Base-by-base conservation (phyloP, 2,329 filamentous ascomycete genomes). In the Anthostomella pinea region DNA sequence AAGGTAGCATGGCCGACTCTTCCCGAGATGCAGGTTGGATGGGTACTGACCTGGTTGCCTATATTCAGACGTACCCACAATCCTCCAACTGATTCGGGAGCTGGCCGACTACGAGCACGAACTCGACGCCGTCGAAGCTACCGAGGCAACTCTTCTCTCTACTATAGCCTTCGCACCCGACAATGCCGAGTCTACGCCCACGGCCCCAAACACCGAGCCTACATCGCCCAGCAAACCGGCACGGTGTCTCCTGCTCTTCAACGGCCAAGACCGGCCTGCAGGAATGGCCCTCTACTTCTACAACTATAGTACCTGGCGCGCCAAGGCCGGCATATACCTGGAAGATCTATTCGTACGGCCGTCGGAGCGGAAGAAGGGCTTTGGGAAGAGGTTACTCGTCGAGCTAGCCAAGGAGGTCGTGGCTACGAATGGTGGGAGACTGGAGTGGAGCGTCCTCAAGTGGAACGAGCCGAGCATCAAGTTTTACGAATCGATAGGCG, bases 301-400 rank as follows among this genome's bases (percentile, higher is more conserved):
- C 72, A 97, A 91, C 66, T 97, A 95, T 67, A 88, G 83, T 57
- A 96, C 91, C 1, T 97, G 93, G 93, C 79, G 85, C 7, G 79
- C 85, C n/a, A 78, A 77, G 29, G 80, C 90, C 0, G 91, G 91
- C 3, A 85, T 98, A 56, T 95, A 94, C 63, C 81, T 97, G 23
- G 91, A 97, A 63, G 91, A 97, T 58, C 69, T 97, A n/a, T 95
- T 83, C 56, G 87, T 98, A 25, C 73, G 80, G 51, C 74, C 80
- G 1, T 67, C 68, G 28, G 81, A 85, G 52, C 73, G 93, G 4
- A 82, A 82, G 21, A 78, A 77, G 43, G 90, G 90, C 1, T 95
- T 91, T 58, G 91, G 90, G 24, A 85, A 83, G 63, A 68, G 72
- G 52, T 63, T 97, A 57, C 69, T 97, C 31, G 77, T 77, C 43